Evolutionary conservation across 1,284 basidiomycete genomes (phyloP), one percentile per base, ranked within the genome.

Genomic region (Sphaerobolus stellatus): DNA sequence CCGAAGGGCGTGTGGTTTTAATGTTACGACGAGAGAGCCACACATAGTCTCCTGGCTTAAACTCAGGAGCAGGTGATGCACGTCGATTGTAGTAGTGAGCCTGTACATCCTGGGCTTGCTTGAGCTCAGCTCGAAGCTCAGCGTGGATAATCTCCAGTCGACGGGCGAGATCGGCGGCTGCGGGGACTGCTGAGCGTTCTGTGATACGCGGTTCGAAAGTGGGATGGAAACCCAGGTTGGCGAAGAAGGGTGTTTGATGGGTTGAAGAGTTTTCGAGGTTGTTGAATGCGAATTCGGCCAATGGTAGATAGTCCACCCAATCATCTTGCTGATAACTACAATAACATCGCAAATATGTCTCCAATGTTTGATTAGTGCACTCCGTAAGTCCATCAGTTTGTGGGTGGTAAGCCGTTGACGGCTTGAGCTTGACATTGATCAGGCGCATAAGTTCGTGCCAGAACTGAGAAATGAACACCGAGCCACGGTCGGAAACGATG

Each of bases 271-370:
- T 65, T 1, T 58, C 25, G 0, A 59, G 56, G 57, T 71, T 67
- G 59, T 71, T 72, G 49, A 66, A 61, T 0, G 64, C 33, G 36
- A 75, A 75, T 40, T 75, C 66, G 0, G 68, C 62, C 0, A 68
- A 57, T 0, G 68, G 56, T 0, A 75, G 56, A 41, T 62, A 65
- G 13, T 67, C 56, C 1, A 54, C 48, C 77, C 77, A 80, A 49
- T 77, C 63, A 41, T 61, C 52, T 53, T 77, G 75, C 7, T 61
- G 24, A 54, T 68, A 61, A 48, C 63, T 59, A 47, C 48, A 25
- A 22, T 58, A 64, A 36, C 52, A 44, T 5, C 58, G 57, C n/a
- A 66, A 57, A 49, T 61, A 62, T 22, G 50, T 49, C 47, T 68
- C 63, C 4, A 70, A 27, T 13, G 52, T 52, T 54, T 66, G 66